Evolutionary conservation across 2,329 filamentous ascomycete species (phyloP), one percentile per base, ranked within the genome.

Genomic region (Sordariomycetes sp.): DNA sequence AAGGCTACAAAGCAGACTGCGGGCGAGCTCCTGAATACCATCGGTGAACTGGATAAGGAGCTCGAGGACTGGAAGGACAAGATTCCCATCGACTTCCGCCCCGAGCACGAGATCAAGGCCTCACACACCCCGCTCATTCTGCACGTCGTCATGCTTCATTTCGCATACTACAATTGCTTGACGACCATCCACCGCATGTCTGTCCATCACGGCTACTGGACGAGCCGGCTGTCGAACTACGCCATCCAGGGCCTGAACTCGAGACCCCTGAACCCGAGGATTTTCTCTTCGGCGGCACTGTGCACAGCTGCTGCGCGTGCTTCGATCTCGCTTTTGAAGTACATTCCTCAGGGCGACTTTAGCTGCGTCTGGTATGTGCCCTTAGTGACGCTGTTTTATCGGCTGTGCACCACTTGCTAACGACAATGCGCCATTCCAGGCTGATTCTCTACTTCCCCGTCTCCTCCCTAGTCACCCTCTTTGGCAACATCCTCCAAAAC

Each of bases 131-230:
- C 92, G 1, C 77, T 97, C n/a, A 91, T 97, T 22, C 76, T 99
- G 22, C 92, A 97, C 62, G 84, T 99, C 56, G 91, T 96, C 60
- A 89, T 96, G 68, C 75, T 99, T 59, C 94, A 99, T 69, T 95
- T 99, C 65, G 86, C 90, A 1, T 99, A 99, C 71, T 97, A 97
- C 75, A 99, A 99, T 69, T 96, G 91, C 65, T 74, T 99, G 55
- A 96, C 92, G 1, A 99, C 94, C 0, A 96, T 99, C 62, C 94
- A 99, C 69, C 89, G 94, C 55, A 99, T 97, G 94, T 95, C 90
- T 50, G 88, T 97, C 34, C 94, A 97, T 65, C 91, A 96, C 67
- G 94, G 94, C 15, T 96, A 96, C 72, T 99, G 94, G 94, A 97
- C 92, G 1, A 96, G 89, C 66, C 83, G 94, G 42, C 73, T 99